phyloP scores from a whole-genome alignment of 495 filamentous ascomycete species.

The Cercophora sp. region DNA sequence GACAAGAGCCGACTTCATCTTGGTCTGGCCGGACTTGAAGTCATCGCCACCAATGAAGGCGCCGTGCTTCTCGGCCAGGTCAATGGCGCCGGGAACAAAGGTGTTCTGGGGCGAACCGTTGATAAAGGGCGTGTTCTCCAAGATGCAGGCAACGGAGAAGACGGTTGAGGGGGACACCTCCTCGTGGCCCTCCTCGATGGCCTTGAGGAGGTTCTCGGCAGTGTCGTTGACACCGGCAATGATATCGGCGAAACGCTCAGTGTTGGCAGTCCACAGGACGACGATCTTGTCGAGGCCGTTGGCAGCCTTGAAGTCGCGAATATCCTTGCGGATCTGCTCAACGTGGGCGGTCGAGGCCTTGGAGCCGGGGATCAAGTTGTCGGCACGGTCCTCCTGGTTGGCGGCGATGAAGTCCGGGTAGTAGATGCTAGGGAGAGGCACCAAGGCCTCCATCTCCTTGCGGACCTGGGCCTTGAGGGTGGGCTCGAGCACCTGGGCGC shows the following conservation, averaged over 20 bases:
- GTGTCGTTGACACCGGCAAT: conserved; percentile 91
- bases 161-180: conserved; percentile 93
- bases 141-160: conserved; percentile 90
- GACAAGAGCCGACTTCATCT: conserved; percentile 99
- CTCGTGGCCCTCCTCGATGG: conserved; percentile 79
- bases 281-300: conserved; percentile 93
- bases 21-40: conserved; percentile 99
- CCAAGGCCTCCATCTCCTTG: conserved; percentile 89
- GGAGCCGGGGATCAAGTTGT: conserved; percentile 79
- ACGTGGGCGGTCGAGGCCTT: conserved; percentile 85
- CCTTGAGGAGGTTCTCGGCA: conserved; percentile 83
- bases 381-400: conserved; percentile 95
- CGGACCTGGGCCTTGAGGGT: conserved; percentile 80
- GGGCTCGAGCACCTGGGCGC: conserved; percentile 90
- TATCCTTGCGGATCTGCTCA: conserved; percentile 90
- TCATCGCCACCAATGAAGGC: conserved; percentile 97
- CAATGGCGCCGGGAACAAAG: conserved; percentile 87
- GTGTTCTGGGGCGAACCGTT: conserved; percentile 99
- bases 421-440: conserved; percentile 91
- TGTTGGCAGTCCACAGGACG: conserved; percentile 98
- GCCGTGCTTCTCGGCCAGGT: conserved; percentile 80
- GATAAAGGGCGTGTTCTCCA: conserved; percentile 92
- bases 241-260: conserved; percentile 90
- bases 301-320: conserved; percentile 86
- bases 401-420: conserved; percentile 99